A percentile compares a stretch with the other conserved stretches of the same genome.
Conservation (phyloP, 2,329 filamentous ascomycete genomes). For the Scedosporium boydii region DNA sequence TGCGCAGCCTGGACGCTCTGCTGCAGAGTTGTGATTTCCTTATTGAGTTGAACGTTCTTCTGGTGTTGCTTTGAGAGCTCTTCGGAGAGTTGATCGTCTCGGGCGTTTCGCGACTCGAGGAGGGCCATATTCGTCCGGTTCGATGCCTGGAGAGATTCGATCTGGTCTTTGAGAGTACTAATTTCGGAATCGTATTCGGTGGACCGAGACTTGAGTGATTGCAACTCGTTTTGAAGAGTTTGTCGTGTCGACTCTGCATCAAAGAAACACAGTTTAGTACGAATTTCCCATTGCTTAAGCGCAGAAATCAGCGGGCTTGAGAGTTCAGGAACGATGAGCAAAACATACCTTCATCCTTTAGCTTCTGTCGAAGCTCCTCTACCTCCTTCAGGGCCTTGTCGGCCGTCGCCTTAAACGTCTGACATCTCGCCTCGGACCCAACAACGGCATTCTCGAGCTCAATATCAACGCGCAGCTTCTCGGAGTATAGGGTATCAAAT, state of each 20-base stretch:
- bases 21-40: slow-evolving; percentile 72
- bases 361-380: slow-evolving; percentile 68
- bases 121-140: slow-evolving; percentile 85
- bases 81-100: slow-evolving; percentile 75
- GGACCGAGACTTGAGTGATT: slow-evolving; percentile 64
- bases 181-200: slow-evolving; percentile 67
- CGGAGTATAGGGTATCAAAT: slow-evolving; percentile 69
- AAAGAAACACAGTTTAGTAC: background rate
- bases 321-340: background rate
- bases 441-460: slow-evolving; percentile 87
- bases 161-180: slow-evolving; percentile 69
- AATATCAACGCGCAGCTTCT: slow-evolving; percentile 83
- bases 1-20: slow-evolving; percentile 76
- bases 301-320: background rate
- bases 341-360: slow-evolving; percentile 68
- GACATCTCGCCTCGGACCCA: slow-evolving; percentile 71
- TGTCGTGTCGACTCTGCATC: slow-evolving; percentile 63
- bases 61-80: slow-evolving; percentile 85
- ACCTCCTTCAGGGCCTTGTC: slow-evolving; percentile 80
- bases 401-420: slow-evolving; percentile 69
- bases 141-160: slow-evolving; percentile 78
- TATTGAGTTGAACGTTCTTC: slow-evolving; percentile 74
- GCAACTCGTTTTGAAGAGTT: slow-evolving; percentile 71
- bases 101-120: slow-evolving; percentile 79
- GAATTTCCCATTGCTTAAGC: background rate